Conservation (phyloP, 2,329 filamentous ascomycete species). For the Claviceps pusilla region DNA sequence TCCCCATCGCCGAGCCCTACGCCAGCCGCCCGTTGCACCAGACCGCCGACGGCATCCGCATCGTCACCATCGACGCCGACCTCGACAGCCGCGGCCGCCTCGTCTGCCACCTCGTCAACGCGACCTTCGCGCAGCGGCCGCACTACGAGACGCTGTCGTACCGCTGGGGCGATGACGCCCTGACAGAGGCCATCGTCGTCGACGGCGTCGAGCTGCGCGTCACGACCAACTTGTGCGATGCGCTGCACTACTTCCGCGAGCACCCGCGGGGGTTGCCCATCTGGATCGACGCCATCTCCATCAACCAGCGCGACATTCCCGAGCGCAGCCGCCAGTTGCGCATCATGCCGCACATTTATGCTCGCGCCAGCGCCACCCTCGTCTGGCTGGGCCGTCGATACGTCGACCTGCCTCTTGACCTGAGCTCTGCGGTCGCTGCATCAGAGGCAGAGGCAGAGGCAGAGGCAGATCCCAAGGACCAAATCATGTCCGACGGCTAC, state of each 20-base stretch:
- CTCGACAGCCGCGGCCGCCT: conserved; percentile 1
- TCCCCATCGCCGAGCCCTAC: conserved; percentile 3
- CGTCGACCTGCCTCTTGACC: not conserved
- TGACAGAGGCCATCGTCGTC: conserved; percentile 5
- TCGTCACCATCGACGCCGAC: conserved; percentile 4
- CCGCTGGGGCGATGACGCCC: conserved; percentile 8
- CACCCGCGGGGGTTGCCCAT: conserved; percentile 3
- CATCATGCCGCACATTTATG: conserved; percentile 11
- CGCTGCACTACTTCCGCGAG: conserved; percentile 6
- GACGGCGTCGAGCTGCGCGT: conserved; percentile 4
- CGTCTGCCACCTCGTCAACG: conserved; percentile 1
- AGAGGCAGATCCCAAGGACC: not conserved
- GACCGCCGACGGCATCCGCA: conserved; percentile 5
- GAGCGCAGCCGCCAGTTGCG: conserved; percentile 9
- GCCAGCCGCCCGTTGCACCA: conserved; percentile 1
- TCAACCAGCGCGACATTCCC: conserved; percentile 8
- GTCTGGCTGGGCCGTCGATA: conserved; percentile 8
- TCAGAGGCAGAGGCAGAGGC: not conserved
- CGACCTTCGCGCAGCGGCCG: conserved; percentile 5
- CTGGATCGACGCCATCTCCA: conserved; percentile 10
- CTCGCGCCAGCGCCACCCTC: conserved; percentile 6
- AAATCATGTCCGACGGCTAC: conserved; percentile 5
- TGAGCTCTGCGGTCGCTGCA: not conserved
- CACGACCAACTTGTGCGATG: conserved; percentile 7
- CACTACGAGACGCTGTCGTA: conserved; percentile 10